Percentiles rank a stretch among this genome's conserved stretches.
These are phyloP conservation scores for Oryza coarctata DNA, from an alignment of 176 grass and related monocot species.

Conservation along the genomic window DNA sequence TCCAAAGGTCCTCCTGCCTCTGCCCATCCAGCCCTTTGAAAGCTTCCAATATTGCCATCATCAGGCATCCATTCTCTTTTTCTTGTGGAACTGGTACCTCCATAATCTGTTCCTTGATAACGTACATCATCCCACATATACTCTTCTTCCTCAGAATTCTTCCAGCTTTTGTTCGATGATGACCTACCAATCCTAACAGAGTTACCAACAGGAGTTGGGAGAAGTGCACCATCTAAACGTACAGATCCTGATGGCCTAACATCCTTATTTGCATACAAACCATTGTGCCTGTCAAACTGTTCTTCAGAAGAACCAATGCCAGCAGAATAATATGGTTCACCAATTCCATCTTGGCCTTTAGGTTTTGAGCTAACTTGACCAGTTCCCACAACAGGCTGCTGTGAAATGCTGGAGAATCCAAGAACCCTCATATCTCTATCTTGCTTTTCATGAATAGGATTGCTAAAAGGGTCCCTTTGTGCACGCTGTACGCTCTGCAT, in stretches of 20 bases:
- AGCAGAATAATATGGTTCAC: conserved; percentile 35
- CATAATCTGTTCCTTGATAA: conserved; percentile 44
- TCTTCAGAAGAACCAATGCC: conserved; percentile 42
- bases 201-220: conserved; percentile 46
- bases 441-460: conserved; percentile 55
- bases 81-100: conserved; percentile 38
- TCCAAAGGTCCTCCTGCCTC: conserved; percentile 34
- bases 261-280: conserved; percentile 52
- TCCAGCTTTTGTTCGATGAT: conserved; percentile 76
- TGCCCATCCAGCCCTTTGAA: conserved; percentile 59
- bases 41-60: conserved; percentile 40
- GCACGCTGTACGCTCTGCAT: conserved; percentile 43
- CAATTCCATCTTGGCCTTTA: conserved; percentile 55
- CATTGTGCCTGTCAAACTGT: conserved; percentile 39
- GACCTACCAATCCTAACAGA: conserved; percentile 49
- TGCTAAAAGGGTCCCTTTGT: conserved; percentile 44
- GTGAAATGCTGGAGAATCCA: conserved; percentile 53
- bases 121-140: conserved; percentile 86
- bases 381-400: conserved; percentile 42
- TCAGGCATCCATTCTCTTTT: conserved; percentile 64
- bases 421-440: conserved; percentile 38
- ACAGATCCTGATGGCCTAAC: conserved; percentile 41
- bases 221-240: conserved; percentile 39
- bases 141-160: conserved; percentile 97
- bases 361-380: conserved; percentile 46